Conservation (phyloP, 2,329 filamentous ascomycete species). For the Exophiala alcalophila region DNA sequence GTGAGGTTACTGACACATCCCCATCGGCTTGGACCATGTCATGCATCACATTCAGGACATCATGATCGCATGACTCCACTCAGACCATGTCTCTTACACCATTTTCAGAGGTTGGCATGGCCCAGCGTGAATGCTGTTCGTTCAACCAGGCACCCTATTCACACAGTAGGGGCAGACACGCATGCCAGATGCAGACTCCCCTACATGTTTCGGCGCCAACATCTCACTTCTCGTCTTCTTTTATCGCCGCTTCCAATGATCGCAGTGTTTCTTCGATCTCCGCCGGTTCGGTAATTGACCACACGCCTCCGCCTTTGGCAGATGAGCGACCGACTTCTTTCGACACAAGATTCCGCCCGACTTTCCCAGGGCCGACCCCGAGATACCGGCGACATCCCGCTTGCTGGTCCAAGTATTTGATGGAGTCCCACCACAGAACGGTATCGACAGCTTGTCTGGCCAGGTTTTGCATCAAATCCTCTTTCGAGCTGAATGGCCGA, state of each 20-base stretch:
- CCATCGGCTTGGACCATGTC: too few relatives aligned
- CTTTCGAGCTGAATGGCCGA: constrained; percentile 68
- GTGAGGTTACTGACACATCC: too few relatives aligned
- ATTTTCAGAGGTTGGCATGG: too few relatives aligned
- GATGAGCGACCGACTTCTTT: constrained; percentile 85
- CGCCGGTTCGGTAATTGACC: constrained; percentile 79
- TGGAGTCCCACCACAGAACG: constrained; percentile 90
- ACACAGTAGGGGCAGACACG: too few relatives aligned
- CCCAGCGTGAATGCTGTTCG: too few relatives aligned
- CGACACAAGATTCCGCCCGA: constrained; percentile 86
- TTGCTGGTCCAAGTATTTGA: constrained; percentile 82
- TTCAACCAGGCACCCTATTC: too few relatives aligned
- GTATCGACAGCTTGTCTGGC: constrained; percentile 85
- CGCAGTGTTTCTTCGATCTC: constrained; percentile 57
- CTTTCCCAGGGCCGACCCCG: constrained; percentile 89
- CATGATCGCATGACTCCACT: too few relatives aligned
- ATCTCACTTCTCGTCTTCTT: constrained; percentile 17
- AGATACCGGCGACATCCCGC: constrained; percentile 80
- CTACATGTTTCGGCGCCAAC: too few relatives aligned
- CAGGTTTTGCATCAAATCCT: constrained; percentile 73
- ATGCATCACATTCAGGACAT: too few relatives aligned
- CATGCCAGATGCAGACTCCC: neutral
- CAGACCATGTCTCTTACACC: too few relatives aligned
- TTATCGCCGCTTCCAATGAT: constrained; percentile 24
- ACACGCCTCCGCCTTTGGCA: constrained; percentile 86